phyloP scores from a whole-genome alignment of 805 yeast genomes.

The Hanseniaspora occidentalis region DNA sequence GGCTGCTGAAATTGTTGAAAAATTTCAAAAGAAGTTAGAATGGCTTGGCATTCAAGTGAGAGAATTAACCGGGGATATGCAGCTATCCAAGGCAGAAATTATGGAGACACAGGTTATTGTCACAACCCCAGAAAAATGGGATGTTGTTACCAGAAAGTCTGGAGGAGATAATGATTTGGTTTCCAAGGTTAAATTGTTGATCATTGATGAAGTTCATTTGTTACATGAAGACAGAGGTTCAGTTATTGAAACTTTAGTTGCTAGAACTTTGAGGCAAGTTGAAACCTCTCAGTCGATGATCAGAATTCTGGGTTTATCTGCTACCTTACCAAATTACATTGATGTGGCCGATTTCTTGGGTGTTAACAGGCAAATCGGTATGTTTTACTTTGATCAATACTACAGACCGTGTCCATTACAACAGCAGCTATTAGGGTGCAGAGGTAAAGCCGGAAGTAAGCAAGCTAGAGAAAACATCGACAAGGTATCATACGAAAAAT shows the following conservation, averaged over 20 bases:
- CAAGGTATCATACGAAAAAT: conserved; percentile 60
- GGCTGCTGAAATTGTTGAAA: conserved; percentile 94
- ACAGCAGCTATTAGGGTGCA: conserved; percentile 77
- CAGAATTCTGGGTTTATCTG: conserved; percentile 86
- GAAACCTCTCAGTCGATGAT: conserved; percentile 91
- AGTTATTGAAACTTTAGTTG: conserved; percentile 89
- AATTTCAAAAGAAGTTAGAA: conserved; percentile 59
- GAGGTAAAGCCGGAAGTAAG: conserved; percentile 71
- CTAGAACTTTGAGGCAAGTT: conserved; percentile 88
- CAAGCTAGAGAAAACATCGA: conserved; percentile 63
- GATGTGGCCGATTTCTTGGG: conserved; percentile 94
- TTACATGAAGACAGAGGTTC: conserved; percentile 97
- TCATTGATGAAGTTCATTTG: conserved; percentile 93
- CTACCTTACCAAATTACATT: conserved; percentile 80
- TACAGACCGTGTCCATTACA: conserved; percentile 90
- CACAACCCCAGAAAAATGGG: conserved; percentile 96
- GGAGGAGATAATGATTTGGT: conserved; percentile 74
- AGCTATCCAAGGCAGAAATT: conserved; percentile 69
- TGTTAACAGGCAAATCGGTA: conserved; percentile 79
- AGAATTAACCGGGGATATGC: conserved; percentile 95
- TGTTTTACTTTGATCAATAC: conserved; percentile 88
- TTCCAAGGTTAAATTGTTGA: conserved; percentile 69
- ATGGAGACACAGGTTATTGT: conserved; percentile 76
- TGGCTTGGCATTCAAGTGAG: conserved; percentile 83
- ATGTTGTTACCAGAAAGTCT: conserved; percentile 89